Base-by-base conservation (phyloP, 176 grass and related monocot genomes). In the Elaeis guineensis region DNA sequence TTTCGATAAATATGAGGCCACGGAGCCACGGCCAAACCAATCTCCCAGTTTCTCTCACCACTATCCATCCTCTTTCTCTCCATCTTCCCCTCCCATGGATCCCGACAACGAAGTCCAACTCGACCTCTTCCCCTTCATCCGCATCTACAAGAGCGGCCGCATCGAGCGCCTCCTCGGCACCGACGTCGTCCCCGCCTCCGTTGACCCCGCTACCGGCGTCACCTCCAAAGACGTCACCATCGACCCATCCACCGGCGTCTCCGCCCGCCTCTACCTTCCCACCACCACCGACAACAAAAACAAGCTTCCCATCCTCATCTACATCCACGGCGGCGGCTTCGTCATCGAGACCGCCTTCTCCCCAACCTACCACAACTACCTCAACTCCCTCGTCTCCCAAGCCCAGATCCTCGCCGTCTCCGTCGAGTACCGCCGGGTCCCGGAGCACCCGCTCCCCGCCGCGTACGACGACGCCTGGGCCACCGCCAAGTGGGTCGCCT, bases 371-470 rank as follows among this genome's bases (percentile, higher is more conserved):
- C 88, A 87, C 72, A 55, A 28, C 76, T 77, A 80, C 79, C 67
- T 69, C 22, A 75, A 65, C 23, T 72, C 80, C 18, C 74, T 92
- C 54, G 80, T 72, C 35, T 66, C 89, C n/a, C 52, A 61, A 32
- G 65, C 79, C 26, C 49, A 50, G 0, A 64, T 78, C 39, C 2
- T 86, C 59, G 82, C 67, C n/a, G 26, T 85, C 55, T 94, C 85
- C 51, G 78, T 79, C 19, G 62, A 95, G 58, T 95, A 95, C 65
- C 90, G 85, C 69, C 90, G 85, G 55, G 90, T 82, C 3, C 90
- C 85, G 16, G 90, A 95, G 69, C 82, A 95, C 65, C 79, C 79
- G 4, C 29, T 86, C 66, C 82, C 83, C 1, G 61, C 70, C 5
- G 80, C 79, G 1, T 66, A 72, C 71, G 83, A 81, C 52, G 83